Evolutionary conservation across 768 basidiomycete genomes (phyloP).

Genomic region (Ephemerocybe angulata): DNA sequence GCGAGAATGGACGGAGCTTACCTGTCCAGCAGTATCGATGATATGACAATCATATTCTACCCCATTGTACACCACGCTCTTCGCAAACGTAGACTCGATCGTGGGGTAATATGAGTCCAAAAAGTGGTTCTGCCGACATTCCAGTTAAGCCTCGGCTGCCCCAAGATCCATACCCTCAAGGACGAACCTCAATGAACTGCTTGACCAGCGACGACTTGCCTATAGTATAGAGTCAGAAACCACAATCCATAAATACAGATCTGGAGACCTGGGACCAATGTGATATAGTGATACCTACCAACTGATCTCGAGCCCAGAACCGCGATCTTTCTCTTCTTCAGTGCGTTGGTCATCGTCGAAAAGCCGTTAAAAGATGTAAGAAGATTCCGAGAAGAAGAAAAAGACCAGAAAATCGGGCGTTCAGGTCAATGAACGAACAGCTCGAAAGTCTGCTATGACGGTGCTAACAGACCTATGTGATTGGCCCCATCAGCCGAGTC

Average conservation of each 20-base stretch:
- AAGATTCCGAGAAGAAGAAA: neutral
- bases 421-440: no score
- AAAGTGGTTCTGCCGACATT: conserved; percentile 58
- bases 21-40: conserved; percentile 97
- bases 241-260: neutral
- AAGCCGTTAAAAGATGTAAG: neutral
- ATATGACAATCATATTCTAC: conserved; percentile 95
- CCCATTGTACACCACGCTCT: conserved; percentile 83
- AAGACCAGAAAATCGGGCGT: neutral
- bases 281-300: conserved; percentile 47
- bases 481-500: neutral
- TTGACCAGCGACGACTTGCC: conserved; percentile 96
- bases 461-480: no score
- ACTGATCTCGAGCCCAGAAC: conserved; percentile 88
- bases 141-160: neutral
- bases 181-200: conserved; percentile 77
- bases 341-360: conserved; percentile 14
- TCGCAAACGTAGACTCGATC: conserved; percentile 84
- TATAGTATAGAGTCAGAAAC: conserved; percentile 25
- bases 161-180: neutral
- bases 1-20: conserved; percentile 30
- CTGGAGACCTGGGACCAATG: neutral
- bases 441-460: no score
- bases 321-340: conserved; percentile 87
- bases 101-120: conserved; percentile 94